Conservation (phyloP, 805 yeast species). For the Maudiozyma serrabonitensis region DNA sequence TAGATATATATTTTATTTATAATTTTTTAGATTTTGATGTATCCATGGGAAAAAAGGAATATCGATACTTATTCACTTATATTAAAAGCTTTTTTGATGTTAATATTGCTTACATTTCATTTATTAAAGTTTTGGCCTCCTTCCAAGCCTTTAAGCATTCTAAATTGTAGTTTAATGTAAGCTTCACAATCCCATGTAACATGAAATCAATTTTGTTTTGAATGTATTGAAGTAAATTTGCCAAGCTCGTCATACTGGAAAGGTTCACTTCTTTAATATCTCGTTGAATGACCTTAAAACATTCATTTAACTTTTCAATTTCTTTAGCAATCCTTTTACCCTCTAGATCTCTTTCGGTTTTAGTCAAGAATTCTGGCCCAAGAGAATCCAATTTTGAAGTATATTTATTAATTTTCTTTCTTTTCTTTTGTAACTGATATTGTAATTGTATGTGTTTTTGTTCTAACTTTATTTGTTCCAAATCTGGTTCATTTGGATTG, state of each 20-base stretch:
- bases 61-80: background rate
- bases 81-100: background rate
- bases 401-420: slow-evolving; percentile 5
- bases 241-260: slow-evolving; percentile 27
- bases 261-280: slow-evolving; percentile 32
- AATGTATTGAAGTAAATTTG: slow-evolving; percentile 19
- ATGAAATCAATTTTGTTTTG: slow-evolving; percentile 24
- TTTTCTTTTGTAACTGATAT: slow-evolving; percentile 9
- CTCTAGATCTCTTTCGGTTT: slow-evolving; percentile 31
- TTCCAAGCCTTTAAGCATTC: slow-evolving; percentile 34
- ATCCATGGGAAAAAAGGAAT: background rate
- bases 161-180: slow-evolving; percentile 29
- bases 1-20: background rate
- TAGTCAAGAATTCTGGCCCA: slow-evolving; percentile 27
- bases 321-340: slow-evolving; percentile 30
- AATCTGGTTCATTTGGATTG: background rate
- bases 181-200: slow-evolving; percentile 25
- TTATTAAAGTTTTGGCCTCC: slow-evolving; percentile 24
- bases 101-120: slow-evolving; percentile 3
- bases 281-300: slow-evolving; percentile 28
- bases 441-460: slow-evolving; percentile 5
- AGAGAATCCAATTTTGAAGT: slow-evolving; percentile 11
- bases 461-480: background rate
- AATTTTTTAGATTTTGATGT: background rate
- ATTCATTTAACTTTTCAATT: slow-evolving; percentile 31